A percentile compares a stretch with the other conserved stretches of the same genome.
These are phyloP conservation scores for Purpureocillium lavendulum DNA, from an alignment of 2,329 filamentous ascomycete species.

Conservation along the genomic window DNA sequence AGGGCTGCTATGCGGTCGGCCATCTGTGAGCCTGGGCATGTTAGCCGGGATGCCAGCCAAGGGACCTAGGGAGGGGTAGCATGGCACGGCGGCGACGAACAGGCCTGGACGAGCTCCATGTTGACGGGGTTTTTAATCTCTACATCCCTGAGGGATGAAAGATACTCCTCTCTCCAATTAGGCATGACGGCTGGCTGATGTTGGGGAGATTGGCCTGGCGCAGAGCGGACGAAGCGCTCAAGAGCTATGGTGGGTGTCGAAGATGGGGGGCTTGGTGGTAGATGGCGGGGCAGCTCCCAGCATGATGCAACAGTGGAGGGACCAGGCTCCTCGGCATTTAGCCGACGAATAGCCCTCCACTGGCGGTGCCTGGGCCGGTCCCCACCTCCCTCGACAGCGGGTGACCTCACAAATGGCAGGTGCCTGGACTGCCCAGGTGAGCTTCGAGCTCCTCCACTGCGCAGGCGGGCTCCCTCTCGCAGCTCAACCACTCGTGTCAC, in stretches of 20 bases:
- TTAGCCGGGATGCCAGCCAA: conserved; percentile 10
- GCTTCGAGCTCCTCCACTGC: too few species aligned
- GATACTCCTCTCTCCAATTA: conserved; percentile 76
- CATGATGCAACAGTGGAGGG: too few species aligned
- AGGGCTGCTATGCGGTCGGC: conserved; percentile 58
- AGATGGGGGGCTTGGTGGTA: neutral
- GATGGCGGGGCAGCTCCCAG: conserved; percentile 3
- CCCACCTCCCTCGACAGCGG: too few species aligned
- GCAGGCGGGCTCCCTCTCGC: too few species aligned
- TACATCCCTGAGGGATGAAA: conserved; percentile 65
- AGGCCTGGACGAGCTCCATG: conserved; percentile 66
- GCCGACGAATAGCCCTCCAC: conserved; percentile 21
- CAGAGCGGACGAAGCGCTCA: neutral
- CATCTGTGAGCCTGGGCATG: conserved; percentile 49
- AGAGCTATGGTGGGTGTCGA: neutral
- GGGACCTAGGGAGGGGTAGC: conserved; percentile 7
- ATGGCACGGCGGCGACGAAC: too few species aligned
- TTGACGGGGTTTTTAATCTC: conserved; percentile 55
- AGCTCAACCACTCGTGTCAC: too few species aligned
- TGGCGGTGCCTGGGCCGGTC: too few species aligned
- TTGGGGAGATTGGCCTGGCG: neutral
- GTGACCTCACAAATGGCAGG: too few species aligned
- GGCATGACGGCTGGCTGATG: conserved; percentile 30
- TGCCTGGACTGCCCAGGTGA: too few species aligned
- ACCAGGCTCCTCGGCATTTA: too few species aligned